Base-by-base conservation (phyloP, 352 stramenopile species). In the Globisporangium radiosum region DNA sequence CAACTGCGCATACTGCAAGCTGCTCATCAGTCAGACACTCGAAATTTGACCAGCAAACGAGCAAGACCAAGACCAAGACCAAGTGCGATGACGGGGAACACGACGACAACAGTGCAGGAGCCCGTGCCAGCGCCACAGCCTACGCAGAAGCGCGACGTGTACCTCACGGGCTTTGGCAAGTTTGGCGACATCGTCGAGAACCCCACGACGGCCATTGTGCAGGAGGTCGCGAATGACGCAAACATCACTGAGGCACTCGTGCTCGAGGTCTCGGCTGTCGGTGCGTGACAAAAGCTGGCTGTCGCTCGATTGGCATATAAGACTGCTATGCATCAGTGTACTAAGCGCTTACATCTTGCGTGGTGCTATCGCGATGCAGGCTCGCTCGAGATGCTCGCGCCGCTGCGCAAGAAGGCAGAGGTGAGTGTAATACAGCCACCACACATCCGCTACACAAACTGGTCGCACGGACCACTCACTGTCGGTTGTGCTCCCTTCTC, bases 151-250 rank as follows among this genome's bases (percentile, higher is more conserved):
- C 77, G 80, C 49, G 76, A 82, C 52, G 81, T 91, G 65, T 89
- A 86, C 66, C 65, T 92, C 47, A 94, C 85, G 44, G 82, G 85
- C 51, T 94, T 94, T 44, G 85, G 82, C 69, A 87, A 88, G 66
- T 94, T 94, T 54, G 85, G 77, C 47, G 67, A 92, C 66, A 87
- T 94, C 40, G 40, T 86, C 11, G 76, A 90, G 52, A 94, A 94
- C 63, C 82, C 82, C n/a, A 92, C 82, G 56, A 90, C 77, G 15
- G 59, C 66, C 38, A 63, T 94, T 45, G 75, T 75, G 48, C 59
- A 85, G 65, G 61, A 76, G 50, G 57, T 94, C 19, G 77, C 64
- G 15, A 55, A 70, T 37, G 72, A 92, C 56, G 62, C 68, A n/a
- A 84, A 88, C 44, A 74, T 92, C 52, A 89, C 80, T 7, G 69